These are phyloP conservation scores for Erodium trifolium DNA, from an alignment of 441 rosid genomes.

Conservation along the genomic window DNA sequence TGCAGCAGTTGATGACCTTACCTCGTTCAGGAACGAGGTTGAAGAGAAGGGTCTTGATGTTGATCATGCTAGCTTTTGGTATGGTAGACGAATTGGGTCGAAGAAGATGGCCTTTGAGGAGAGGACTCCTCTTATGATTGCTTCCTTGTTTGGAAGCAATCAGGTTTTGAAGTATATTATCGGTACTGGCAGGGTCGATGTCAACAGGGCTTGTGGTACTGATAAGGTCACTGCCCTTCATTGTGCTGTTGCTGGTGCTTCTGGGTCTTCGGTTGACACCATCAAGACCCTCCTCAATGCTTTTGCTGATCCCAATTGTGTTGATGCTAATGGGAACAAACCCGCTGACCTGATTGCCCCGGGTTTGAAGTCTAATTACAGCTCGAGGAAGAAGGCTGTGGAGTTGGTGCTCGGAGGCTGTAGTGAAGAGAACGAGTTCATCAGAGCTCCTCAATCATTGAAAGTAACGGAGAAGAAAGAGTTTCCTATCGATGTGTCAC, in stretches of 20 bases:
- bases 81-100: conserved; percentile 44
- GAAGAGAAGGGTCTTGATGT: conserved; percentile 52
- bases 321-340: too few relatives aligned
- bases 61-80: conserved; percentile 52
- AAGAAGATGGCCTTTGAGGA: conserved; percentile 49
- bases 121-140: conserved; percentile 59
- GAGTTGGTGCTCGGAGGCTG: too few relatives aligned
- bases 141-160: conserved; percentile 55
- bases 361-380: too few relatives aligned
- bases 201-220: conserved; percentile 45
- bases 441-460: too few relatives aligned
- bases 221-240: conserved; percentile 59
- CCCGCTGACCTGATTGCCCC: too few relatives aligned
- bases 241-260: conserved; percentile 55
- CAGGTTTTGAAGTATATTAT: conserved; percentile 40
- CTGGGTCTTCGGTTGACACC: conserved; percentile 34
- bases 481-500: too few relatives aligned
- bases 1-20: conserved; percentile 56
- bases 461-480: too few relatives aligned
- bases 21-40: conserved; percentile 43
- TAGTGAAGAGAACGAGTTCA: too few relatives aligned
- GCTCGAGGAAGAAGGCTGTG: too few relatives aligned
- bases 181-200: conserved; percentile 39
- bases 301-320: too few relatives aligned
- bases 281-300: conserved; percentile 40